Base-by-base conservation (phyloP, 1,284 basidiomycete genomes). In the Cryptococcus jaspeensis region DNA sequence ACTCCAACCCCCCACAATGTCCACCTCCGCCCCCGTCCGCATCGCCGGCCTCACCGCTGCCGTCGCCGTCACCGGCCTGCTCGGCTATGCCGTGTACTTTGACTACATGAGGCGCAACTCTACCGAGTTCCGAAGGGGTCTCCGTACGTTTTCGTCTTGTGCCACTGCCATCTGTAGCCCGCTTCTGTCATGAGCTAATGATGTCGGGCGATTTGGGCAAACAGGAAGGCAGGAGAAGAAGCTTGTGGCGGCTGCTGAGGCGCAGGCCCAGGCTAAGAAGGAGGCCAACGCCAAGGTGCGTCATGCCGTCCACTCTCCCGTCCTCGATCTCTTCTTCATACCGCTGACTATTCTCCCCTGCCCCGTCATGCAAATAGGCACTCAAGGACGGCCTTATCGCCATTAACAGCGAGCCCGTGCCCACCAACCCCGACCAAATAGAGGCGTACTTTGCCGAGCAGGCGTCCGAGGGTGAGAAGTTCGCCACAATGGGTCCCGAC, bases 91-190 rank as follows among this genome's bases (percentile, higher is more conserved):
- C 38, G 81, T 85, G 56, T 98, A 94, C 80, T 99, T 98, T 74
- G 95, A 99, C 83, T 88, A 96, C 82, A 90, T 85, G 80, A 87
- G 95, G 56, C 85, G 92, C 69, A 92, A 89, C 75, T 92, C 97
- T 74, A 78, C 83, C 40, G 81, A 83, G 13, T 99, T 99, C 84
- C 86, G 95, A 76, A 92, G 87, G 80, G 85, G 84, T 75, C 84
- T 99, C 60, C 85, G 92, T 90, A 77, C 65, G 91, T 84, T 32
- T 32, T 22, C 12, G 23, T 9, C 13, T n/a, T 25, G 2, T 36
- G 8, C 48, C 3, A 42, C 5, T 11, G 37, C 2, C 25, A 35
- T 15, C 2, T 39, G 12, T 35, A 38, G 23, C 32, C n/a, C n/a
- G n/a, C n/a, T n/a, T n/a, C n/a, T n/a, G n/a, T n/a, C 49, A 44